Base-by-base conservation (phyloP, 2,329 filamentous ascomycete species). In the Sordariomycetes sp. region DNA sequence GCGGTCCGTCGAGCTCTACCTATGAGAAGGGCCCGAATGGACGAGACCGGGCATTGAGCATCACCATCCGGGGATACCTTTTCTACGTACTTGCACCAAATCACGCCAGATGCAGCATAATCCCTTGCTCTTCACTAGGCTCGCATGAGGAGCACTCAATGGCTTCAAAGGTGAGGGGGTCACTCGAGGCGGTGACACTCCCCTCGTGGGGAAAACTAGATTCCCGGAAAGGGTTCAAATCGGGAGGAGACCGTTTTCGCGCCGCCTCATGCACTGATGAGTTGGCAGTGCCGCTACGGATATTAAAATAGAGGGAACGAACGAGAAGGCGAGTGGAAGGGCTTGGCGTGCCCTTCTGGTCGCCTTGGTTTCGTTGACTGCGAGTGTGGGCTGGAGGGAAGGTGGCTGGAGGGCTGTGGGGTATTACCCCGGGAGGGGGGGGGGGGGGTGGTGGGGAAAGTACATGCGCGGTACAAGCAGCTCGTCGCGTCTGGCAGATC, bases 241-340 rank as follows among this genome's bases (percentile, higher is more conserved):
- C n/a, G 39, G 15, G n/a, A 45, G 15, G 39, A 17, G 13, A 17
- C 12, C 4, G 10, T 12, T 12, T 50, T 50, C 22, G 20, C 20
- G 45, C 45, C 28, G 4, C 28, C 45, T 57, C 55, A 58, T 58
- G 56, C 56, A 58, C 25, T 58, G 56, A 58, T 58, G 56, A 58
- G 56, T 65, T 65, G 61, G 62, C 61, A 64, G 62, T 65, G 62
- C 61, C 63, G 52, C 56, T 63, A 62, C 62, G 63, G 62, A 65
- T 62, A 62, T 64, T 64, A 58, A 58, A 52, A 32, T 10, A 55
- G 42, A 56, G 54, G 15, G 25, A 45, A 50, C 39, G 25, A 50
- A 48, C 32, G 39, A 48, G 20, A 52, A 35, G 35, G 22, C 55
- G 35, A 39, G 32, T 28, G 55, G 13, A 20, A 51, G 22, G 50